Evolutionary conservation across 106 monocot genomes (phyloP), one percentile per base, ranked within the genome.

Genomic region (Triglochin maritima): DNA sequence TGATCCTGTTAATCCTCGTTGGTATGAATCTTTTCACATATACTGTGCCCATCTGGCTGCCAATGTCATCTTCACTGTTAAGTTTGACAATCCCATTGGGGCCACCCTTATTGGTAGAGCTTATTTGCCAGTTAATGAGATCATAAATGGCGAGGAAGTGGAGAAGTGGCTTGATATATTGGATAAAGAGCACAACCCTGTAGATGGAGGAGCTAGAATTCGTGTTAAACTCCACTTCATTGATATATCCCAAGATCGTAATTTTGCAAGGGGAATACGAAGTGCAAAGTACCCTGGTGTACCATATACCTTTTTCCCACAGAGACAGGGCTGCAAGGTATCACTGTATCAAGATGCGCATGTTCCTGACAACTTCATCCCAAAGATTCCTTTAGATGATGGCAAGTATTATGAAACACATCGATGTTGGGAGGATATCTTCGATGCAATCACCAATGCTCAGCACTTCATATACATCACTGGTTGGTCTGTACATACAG

Each of bases 391-490:
- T 6, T 78, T 89, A 41, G 84, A 62, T 50, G 56, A 68, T 56
- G 76, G 85, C 6, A 77, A 69, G 66, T 57, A 48, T 47, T 88
- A 88, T 55, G 85, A 89, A 59, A 77, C 82, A 43, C 88, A 80
- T 56, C 66, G 84, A 62, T 88, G 88, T 55, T 88, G 88, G 88
- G 84, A 88, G 74, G 88, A 88, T 53, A 77, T 88, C 5, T 88
- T 84, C 71, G 88, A 88, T 59, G 88, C 88, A 6, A 81, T 88
- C 53, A 76, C 44, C 48, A 79, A 77, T 72, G 88, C 88, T 4
- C 76, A 69, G 48, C 80, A 88, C 63, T 44, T 88, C 17, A 79
- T 88, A 14, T 88, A 88, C 71, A 80, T 88, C 45, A 79, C 88
- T 10, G 84, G 88, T 1, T 88, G 88, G 88, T 88, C 84, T 7